Evolutionary conservation across 2,329 filamentous ascomycete species (phyloP).

Genomic region (Aspergillus fumigatiaffinis): DNA sequence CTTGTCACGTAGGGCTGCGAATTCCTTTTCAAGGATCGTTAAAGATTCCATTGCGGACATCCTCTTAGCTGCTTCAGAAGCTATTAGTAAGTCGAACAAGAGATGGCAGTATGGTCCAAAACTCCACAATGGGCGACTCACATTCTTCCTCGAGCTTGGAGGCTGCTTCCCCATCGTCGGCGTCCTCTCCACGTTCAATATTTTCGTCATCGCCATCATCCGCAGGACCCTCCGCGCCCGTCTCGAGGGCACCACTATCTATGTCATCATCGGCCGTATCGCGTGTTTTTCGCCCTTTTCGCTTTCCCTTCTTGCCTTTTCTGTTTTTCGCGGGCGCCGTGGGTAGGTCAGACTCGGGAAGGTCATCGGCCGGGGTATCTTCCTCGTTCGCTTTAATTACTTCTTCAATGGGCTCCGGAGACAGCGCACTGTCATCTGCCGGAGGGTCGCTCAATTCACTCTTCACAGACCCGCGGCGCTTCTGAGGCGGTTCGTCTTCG

Average conservation of each 20-base stretch:
- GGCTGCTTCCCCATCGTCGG: constrained; percentile 41
- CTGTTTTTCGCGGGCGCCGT: constrained; percentile 30
- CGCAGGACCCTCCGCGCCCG: constrained; percentile 41
- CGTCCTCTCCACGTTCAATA: constrained; percentile 45
- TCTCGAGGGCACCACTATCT: constrained; percentile 36
- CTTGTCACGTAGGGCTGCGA: constrained; percentile 72
- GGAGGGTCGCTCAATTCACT: constrained; percentile 35
- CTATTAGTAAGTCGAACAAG: constrained; percentile 3
- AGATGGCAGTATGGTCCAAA: neutral
- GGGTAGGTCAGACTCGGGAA: constrained; percentile 29
- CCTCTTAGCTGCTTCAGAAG: constrained; percentile 66
- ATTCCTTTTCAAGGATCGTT: constrained; percentile 78
- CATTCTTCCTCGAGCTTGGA: constrained; percentile 52
- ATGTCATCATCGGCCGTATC: constrained; percentile 35
- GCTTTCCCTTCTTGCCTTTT: constrained; percentile 45
- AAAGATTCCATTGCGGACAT: constrained; percentile 76
- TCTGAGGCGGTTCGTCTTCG: constrained; percentile 39
- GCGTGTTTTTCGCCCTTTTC: constrained; percentile 41
- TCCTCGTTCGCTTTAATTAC: constrained; percentile 26
- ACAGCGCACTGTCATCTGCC: constrained; percentile 30
- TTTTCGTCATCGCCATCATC: constrained; percentile 49
- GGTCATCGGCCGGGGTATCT: constrained; percentile 29
- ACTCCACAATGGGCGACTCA: constrained; percentile 29
- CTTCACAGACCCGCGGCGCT: constrained; percentile 39
- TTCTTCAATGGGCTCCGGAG: constrained; percentile 35